These are phyloP conservation scores for Leucoagaricus sp. DNA, from an alignment of 1,284 basidiomycete species.

Conservation along the genomic window DNA sequence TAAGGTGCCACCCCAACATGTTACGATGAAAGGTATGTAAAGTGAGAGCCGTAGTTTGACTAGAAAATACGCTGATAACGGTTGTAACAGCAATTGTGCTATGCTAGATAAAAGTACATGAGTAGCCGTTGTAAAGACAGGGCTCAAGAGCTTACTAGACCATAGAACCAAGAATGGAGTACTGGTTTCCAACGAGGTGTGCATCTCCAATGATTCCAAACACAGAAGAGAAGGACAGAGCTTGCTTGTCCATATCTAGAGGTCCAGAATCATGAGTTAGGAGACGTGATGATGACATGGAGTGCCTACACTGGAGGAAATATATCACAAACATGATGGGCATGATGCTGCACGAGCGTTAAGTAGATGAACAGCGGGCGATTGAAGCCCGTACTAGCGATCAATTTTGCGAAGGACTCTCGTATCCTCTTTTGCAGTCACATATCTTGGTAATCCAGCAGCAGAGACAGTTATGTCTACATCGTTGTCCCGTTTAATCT, in stretches of 20 bases:
- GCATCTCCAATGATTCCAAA: conserved; percentile 30
- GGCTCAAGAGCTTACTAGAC: conserved; percentile 21
- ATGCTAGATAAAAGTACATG: conserved; percentile 20
- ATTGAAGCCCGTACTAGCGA: conserved; percentile 23
- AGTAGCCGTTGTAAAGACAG: not conserved
- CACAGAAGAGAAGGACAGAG: conserved; percentile 30
- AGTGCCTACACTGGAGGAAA: conserved; percentile 28
- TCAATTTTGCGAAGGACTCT: conserved; percentile 29
- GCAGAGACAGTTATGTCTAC: conserved; percentile 19
- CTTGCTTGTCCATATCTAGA: conserved; percentile 33
- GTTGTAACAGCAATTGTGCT: conserved; percentile 30
- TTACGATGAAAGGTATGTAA: conserved; percentile 29
- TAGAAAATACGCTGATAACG: conserved; percentile 29
- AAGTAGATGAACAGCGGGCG: not conserved
- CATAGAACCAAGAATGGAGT: conserved; percentile 31
- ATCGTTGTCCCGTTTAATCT: conserved; percentile 21
- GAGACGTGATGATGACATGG: not conserved
- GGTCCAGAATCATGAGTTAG: not conserved
- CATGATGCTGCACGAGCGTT: conserved; percentile 24
- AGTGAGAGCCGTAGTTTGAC: conserved; percentile 29
- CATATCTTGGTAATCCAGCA: conserved; percentile 5
- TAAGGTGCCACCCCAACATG: conserved; percentile 31
- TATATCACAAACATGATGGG: conserved; percentile 31
- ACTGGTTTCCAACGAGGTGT: conserved; percentile 28
- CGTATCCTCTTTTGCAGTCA: conserved; percentile 27